These are phyloP conservation scores for Leccinum broughii DNA, from an alignment of 768 basidiomycete species.

Conservation along the genomic window DNA sequence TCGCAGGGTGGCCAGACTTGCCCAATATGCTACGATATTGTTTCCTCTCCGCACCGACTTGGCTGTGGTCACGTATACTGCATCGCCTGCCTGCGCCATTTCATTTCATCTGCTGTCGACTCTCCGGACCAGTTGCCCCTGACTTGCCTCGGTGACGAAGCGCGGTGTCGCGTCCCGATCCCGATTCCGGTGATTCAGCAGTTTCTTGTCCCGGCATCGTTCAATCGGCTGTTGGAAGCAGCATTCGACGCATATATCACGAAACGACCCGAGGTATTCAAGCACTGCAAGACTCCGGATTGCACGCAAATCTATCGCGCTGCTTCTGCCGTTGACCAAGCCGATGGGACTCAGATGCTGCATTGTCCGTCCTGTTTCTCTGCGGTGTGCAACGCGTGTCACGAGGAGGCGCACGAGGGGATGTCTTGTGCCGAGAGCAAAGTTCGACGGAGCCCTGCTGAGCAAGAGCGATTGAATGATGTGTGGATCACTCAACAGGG, in stretches of 20 bases:
- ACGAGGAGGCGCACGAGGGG: conserved; percentile 61
- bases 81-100: conserved; percentile 54
- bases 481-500: conserved; percentile 57
- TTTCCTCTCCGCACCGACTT: conserved; percentile 47
- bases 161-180: conserved; percentile 53
- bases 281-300: conserved; percentile 77
- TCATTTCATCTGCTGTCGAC: conserved; percentile 56
- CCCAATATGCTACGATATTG: conserved; percentile 53
- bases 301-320: conserved; percentile 71
- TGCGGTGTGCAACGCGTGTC: conserved; percentile 64
- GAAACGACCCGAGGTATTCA: conserved; percentile 57
- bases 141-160: conserved; percentile 63
- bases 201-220: conserved; percentile 50
- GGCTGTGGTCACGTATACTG: conserved; percentile 72
- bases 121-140: conserved; percentile 60
- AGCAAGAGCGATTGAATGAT: conserved; percentile 53
- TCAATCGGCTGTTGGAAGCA: conserved; percentile 54
- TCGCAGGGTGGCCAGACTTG: conserved; percentile 34
- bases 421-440: conserved; percentile 52
- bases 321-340: conserved; percentile 31
- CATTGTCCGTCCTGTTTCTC: conserved; percentile 71
- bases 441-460: conserved; percentile 38
- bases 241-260: conserved; percentile 61
- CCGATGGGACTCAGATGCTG: conserved; percentile 39
- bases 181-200: conserved; percentile 51